Base-by-base conservation (phyloP, 139 green algal genomes). In the Edaphochlamys debaryana region DNA sequence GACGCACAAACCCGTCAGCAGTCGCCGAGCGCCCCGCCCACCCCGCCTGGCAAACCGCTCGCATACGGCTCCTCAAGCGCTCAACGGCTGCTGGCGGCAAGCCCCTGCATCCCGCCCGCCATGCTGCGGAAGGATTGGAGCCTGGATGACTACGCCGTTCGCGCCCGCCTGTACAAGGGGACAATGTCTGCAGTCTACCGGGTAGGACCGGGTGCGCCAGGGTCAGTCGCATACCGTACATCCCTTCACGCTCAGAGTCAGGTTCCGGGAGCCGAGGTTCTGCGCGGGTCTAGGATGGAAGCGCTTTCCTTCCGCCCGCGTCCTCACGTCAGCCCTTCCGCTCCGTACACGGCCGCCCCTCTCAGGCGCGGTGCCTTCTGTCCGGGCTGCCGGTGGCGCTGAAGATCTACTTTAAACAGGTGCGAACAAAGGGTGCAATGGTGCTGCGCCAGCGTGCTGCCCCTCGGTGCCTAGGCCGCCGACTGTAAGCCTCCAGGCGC, bases 141-240 rank as follows among this genome's bases (percentile, higher is more conserved):
- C 30, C 58, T 80, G 58, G 74, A 80, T 13, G 56, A 80, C 37
- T 80, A 80, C 40, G 68, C 20, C 25, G 38, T 80, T 8, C 38
- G 50, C 4, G 40, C n/a, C 58, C 74, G 74, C 38, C 74, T 80
- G 29, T 80, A 80, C 74, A 69, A 69, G 58, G 74, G 74, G 27
- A 40, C n/a, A 6, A 80, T 80, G 74, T 32, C 74, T 15, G 69
- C 74, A 4, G 74, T 80, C 27, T 80, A 80, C 74, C 69, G 70
- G 74, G 70, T 79, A 34, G 69, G 69, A 4, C 23, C 41, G 54
- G 11, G 54, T n/a, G 54, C 54, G 54, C 4, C 11, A 22, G 17
- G 19, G 9, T 29, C 11, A 63, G 54, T 17, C 19, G 54, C 54
- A 30, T 4, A 29, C 20, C 19, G 20, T 17, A 4, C 54, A 22